These are phyloP conservation scores for Adiantum capillusveneris DNA, from an alignment of 75 land plant genomes.

Conservation along the genomic window DNA sequence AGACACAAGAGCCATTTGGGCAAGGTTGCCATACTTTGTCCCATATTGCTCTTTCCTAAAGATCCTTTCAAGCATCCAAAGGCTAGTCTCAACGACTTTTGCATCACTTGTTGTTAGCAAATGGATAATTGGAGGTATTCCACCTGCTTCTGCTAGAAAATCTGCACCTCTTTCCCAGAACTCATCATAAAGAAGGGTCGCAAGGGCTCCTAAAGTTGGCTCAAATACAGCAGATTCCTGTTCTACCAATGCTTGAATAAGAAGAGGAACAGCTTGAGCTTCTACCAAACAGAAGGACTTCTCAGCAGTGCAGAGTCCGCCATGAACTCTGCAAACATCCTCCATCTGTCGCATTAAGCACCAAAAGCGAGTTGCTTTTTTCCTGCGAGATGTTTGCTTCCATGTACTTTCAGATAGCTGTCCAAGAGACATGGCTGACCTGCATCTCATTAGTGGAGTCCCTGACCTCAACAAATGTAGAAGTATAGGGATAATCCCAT, in stretches of 20 bases:
- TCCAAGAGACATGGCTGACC: conserved; percentile 51
- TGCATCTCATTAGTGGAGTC: conserved; percentile 29
- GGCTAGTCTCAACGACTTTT: conserved; percentile 42
- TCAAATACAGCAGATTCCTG: conserved; percentile 32
- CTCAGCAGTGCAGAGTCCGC: conserved; percentile 38
- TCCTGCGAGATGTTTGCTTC: not conserved
- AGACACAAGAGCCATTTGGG: conserved; percentile 57
- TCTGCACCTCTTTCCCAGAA: conserved; percentile 38
- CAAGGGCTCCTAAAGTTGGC: conserved; percentile 41
- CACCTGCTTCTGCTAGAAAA: conserved; percentile 42
- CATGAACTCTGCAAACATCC: conserved; percentile 36
- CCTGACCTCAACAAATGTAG: conserved; percentile 36
- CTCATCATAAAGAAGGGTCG: conserved; percentile 46
- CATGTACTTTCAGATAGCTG: conserved; percentile 42
- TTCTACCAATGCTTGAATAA: conserved; percentile 40
- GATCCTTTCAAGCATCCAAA: conserved; percentile 46
- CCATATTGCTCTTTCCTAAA: conserved; percentile 41
- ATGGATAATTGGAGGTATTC: conserved; percentile 38
- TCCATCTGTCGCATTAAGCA: conserved; percentile 30
- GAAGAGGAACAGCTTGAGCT: conserved; percentile 49
- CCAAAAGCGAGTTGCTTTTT: conserved; percentile 7
- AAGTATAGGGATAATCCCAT: conserved; percentile 36
- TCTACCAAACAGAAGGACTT: conserved; percentile 52
- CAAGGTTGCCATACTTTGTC: conserved; percentile 37
- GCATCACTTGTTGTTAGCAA: conserved; percentile 24